Evolutionary conservation across 345 rosid genomes (phyloP), one percentile per base, ranked within the genome.

Genomic region (Adansonia digitata): DNA sequence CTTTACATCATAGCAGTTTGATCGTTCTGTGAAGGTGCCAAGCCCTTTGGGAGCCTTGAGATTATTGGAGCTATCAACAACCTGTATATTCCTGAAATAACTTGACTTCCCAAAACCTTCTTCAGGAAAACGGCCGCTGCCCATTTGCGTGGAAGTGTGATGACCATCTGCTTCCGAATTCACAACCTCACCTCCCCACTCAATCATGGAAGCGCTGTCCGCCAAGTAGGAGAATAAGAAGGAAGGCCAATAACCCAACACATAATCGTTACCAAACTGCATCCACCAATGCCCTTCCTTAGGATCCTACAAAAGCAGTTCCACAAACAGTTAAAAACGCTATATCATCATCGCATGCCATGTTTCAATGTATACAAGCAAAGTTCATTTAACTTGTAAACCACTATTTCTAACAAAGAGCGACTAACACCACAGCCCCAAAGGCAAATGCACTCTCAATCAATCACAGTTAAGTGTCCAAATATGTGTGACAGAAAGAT

Each of bases 151-250:
- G 22, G 91, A 83, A 66, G 97, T 94, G 84, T 94, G 98, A 10
- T 82, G 85, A 7, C 97, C 98, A 37, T 86, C 90, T 6, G 97
- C 82, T 35, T 90, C 90, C 12, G 98, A 90, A 81, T 94, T 92
- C 80, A 94, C 98, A 0, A 91, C 97, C 83, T 94, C 97, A 42
- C 97, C 97, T 84, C 98, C 98, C 97, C 97, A 91, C 74, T 94
- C 98, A 12, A 94, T 90, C 98, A 91, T 94, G 7, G 97, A 89
- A 63, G 97, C 97, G 43, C 95, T 88, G 60, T 92, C 94, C 0
- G 95, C 89, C 20, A 94, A 77, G 90, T 92, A 92, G 1, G 97
- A 92, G 90, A 94, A 94, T 40, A 94, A 85, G 84, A 92, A 91
- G 0, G 98, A 90, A 0, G 98, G 97, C 97, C 97, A 94, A 29